Evolutionary conservation across 441 rosid genomes (phyloP), one percentile per base, ranked within the genome.

Genomic region (Croton laevigatus): DNA sequence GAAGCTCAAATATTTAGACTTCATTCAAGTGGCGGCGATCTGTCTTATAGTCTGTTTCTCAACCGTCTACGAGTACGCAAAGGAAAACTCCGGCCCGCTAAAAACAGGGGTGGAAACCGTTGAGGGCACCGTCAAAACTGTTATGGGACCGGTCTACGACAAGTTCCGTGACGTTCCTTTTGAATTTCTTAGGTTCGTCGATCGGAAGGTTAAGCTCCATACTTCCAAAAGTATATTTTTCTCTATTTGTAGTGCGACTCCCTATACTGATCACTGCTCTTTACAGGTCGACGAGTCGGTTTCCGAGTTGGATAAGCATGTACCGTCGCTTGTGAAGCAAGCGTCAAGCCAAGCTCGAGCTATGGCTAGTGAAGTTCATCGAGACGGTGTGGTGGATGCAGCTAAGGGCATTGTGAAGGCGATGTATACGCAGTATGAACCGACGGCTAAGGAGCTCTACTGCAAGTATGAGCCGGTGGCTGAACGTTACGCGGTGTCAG

Each of bases 1-100:
- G 73, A 85, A 78, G 73, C 79, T 91, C 67, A 87, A 90, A 81
- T 88, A 90, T 46, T 72, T 94, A 55, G 87, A 87, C 63, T 94
- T 92, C 48, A 90, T 89, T 65, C 94, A 89, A 80, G 93, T 78
- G 53, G 89, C 91, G 13, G 80, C 88, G 32, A 73, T 90, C 7
- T 81, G 88, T 64, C 85, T 85, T 0, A 54, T 80, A 27, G 68
- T 85, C 60, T 81, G 88, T 68, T 86, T 89, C 73, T 51, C 82
- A 42, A 75, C 70, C 51, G 71, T 91, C 20, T 94, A 91, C 71
- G 78, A 68, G 11, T 86, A 83, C 77, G 96, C 94, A 4, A 94
- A 91, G 84, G 96, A 89, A 27, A 84, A 84, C 75, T 86, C 97
- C 9, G 98, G 97, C 52, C 96, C 93, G 3, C 78, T 91, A 76